These are phyloP conservation scores for Phytophthora melonis DNA, from an alignment of 352 stramenopile species.

Conservation along the genomic window DNA sequence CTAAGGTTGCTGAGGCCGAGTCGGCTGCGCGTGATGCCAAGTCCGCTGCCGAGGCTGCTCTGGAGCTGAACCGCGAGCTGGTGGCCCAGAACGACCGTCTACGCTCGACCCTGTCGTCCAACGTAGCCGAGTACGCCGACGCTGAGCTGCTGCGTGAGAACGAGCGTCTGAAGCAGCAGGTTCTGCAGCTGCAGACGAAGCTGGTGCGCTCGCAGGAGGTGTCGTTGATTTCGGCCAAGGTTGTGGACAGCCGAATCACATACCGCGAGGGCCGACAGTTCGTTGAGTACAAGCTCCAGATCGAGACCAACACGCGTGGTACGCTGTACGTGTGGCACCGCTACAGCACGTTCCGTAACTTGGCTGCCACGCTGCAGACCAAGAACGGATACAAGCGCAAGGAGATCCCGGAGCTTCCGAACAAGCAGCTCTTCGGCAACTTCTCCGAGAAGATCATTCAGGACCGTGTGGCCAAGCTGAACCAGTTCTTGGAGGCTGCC, in stretches of 20 bases:
- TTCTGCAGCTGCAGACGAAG: slow-evolving; percentile 77
- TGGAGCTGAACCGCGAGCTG: slow-evolving; percentile 72
- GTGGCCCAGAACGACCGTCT: slow-evolving; percentile 72
- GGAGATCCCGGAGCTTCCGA: slow-evolving; percentile 77
- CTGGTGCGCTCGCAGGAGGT: slow-evolving; percentile 72
- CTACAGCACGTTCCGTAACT: slow-evolving; percentile 84
- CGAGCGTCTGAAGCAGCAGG: slow-evolving; percentile 76
- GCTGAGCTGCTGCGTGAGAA: slow-evolving; percentile 74
- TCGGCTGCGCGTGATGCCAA: slow-evolving; percentile 79
- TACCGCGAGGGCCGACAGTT: slow-evolving; percentile 76
- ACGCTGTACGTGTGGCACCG: slow-evolving; percentile 80
- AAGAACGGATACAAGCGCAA: slow-evolving; percentile 83
- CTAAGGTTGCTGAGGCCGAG: slow-evolving; percentile 81
- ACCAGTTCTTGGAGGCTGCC: slow-evolving; percentile 78
- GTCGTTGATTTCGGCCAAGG: slow-evolving; percentile 72
- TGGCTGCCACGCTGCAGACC: slow-evolving; percentile 73
- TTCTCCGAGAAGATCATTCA: slow-evolving; percentile 84
- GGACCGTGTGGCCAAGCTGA: slow-evolving; percentile 75
- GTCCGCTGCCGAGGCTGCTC: slow-evolving; percentile 59
- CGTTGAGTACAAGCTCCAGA: slow-evolving; percentile 82
- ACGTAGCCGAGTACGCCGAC: slow-evolving; percentile 76
- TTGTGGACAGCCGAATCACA: slow-evolving; percentile 75
- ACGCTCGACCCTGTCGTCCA: slow-evolving; percentile 68
- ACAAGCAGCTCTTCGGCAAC: slow-evolving; percentile 79
- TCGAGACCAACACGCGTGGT: slow-evolving; percentile 75